Base-by-base conservation (phyloP, 441 rosid species). In the Jatropha multifida region DNA sequence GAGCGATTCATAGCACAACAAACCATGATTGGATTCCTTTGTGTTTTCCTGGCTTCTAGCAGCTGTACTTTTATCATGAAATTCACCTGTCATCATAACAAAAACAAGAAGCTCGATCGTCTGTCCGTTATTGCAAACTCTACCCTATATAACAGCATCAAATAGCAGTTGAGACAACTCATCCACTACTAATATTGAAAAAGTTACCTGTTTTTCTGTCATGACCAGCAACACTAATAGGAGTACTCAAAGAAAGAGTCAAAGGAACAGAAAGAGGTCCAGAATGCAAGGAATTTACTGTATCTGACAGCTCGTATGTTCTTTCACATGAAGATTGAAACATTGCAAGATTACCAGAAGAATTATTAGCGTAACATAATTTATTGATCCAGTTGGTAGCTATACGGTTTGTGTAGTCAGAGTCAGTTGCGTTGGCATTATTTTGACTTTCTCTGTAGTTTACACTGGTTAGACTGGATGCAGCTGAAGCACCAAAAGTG, bases 261-360 rank as follows among this genome's bases (percentile, higher is more conserved):
- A 49, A 26, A 7, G 64, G 49, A 7, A 12, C 58, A 6, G 62
- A 37, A 55, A 26, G 63, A 13, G 37, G 48, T 73, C 66, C 62
- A 4, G 64, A 55, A 40, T 58, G 49, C 54, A 51, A 52, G 37
- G 41, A 17, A 48, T 20, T 37, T 42, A 9, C 20, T 4, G 27
- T 46, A 37, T 58, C 18, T 46, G 75, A 12, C 40, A 14, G 38
- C 38, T 65, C 44, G 27, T 14, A 61, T 7, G 64, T 76, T 54
- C 68, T 73, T 76, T 63, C 70, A 18, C 11, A 32, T 15, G 73
- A 44, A 67, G 40, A 3, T 23, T 68, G 77, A 71, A 8, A 60
- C 23, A 17, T 69, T 42, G 61, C 7, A 26, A 17, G 40, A 48
- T 13, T 12, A 20, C 49, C 38, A 14, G 3, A 68, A 23, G 58